phyloP scores from a whole-genome alignment of 2,329 filamentous ascomycete species.

The Sporothrix dimorphospora region DNA sequence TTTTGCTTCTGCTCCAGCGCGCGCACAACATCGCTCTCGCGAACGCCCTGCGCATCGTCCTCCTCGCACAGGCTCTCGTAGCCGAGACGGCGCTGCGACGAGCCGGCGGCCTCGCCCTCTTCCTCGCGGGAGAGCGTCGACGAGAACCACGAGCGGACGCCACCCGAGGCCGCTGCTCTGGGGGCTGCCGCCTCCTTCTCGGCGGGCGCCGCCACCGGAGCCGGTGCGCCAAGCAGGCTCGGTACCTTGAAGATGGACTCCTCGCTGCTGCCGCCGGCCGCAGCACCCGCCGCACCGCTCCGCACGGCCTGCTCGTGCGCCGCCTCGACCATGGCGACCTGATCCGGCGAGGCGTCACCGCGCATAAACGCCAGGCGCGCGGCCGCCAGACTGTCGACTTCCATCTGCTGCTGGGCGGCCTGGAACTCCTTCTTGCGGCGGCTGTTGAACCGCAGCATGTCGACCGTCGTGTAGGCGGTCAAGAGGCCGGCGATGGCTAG shows the following conservation, averaged over 20 bases:
- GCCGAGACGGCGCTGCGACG: slow-evolving; percentile 38
- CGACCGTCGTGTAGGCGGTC: slow-evolving; percentile 62
- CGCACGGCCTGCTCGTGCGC: slow-evolving; percentile 51
- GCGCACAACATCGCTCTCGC: slow-evolving; percentile 40
- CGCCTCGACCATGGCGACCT: slow-evolving; percentile 60
- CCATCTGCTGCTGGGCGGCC: slow-evolving; percentile 57
- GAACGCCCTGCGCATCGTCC: slow-evolving; percentile 38
- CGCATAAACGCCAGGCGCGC: slow-evolving; percentile 65
- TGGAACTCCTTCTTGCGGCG: slow-evolving; percentile 62
- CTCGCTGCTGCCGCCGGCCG: slow-evolving; percentile 29
- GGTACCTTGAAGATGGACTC: slow-evolving; percentile 48
- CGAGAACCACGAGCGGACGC: slow-evolving; percentile 44
- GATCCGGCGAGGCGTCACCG: slow-evolving; percentile 59
- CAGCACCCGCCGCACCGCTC: slow-evolving; percentile 27
- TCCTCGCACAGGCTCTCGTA: slow-evolving; percentile 43
- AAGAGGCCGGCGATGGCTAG: slow-evolving; percentile 58
- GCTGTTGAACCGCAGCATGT: slow-evolving; percentile 65
- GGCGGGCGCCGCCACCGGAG: slow-evolving; percentile 31
- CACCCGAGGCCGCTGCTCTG: not conserved
- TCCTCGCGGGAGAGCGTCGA: slow-evolving; percentile 46
- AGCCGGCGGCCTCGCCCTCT: slow-evolving; percentile 36
- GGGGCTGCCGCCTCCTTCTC: slow-evolving; percentile 30
- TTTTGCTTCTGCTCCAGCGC: slow-evolving; percentile 40
- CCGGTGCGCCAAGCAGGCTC: slow-evolving; percentile 53
- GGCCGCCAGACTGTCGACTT: slow-evolving; percentile 58